Evolutionary conservation across 2,329 filamentous ascomycete species (phyloP).

Genomic region (Penicillium vulpinum): DNA sequence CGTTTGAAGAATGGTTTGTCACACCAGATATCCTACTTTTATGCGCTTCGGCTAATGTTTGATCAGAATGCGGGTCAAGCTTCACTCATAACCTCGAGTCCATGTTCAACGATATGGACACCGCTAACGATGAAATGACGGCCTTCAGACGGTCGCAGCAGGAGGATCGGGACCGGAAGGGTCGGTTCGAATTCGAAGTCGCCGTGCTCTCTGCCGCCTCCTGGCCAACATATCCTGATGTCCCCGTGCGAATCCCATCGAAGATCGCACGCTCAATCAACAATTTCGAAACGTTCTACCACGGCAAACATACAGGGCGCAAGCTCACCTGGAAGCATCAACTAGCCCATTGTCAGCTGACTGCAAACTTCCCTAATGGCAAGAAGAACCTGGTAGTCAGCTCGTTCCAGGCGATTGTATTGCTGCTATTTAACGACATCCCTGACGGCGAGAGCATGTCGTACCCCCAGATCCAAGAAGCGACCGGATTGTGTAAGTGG

Average conservation of each 20-base stretch:
- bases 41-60: slow-evolving; percentile 5
- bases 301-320: slow-evolving; percentile 82
- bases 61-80: slow-evolving; percentile 77
- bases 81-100: slow-evolving; percentile 98
- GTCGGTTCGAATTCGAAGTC: slow-evolving; percentile 61
- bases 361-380: slow-evolving; percentile 75
- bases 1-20: slow-evolving; percentile 71
- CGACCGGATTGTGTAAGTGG: slow-evolving; percentile 67
- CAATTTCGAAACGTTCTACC: slow-evolving; percentile 83
- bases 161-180: slow-evolving; percentile 61
- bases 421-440: slow-evolving; percentile 83
- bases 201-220: slow-evolving; percentile 87
- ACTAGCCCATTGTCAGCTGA: slow-evolving; percentile 85
- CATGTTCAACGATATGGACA: slow-evolving; percentile 98
- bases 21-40: not conserved
- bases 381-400: slow-evolving; percentile 87
- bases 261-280: slow-evolving; percentile 74
- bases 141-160: slow-evolving; percentile 70
- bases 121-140: slow-evolving; percentile 89
- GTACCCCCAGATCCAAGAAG: slow-evolving; percentile 72
- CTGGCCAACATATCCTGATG: slow-evolving; percentile 89
- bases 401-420: slow-evolving; percentile 86
- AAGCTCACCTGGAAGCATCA: slow-evolving; percentile 89
- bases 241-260: slow-evolving; percentile 70
- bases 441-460: slow-evolving; percentile 63